A percentile compares a stretch with the other conserved stretches of the same genome.
Conservation (phyloP, 176 grass and related monocot genomes). For the Ananas comosus region DNA sequence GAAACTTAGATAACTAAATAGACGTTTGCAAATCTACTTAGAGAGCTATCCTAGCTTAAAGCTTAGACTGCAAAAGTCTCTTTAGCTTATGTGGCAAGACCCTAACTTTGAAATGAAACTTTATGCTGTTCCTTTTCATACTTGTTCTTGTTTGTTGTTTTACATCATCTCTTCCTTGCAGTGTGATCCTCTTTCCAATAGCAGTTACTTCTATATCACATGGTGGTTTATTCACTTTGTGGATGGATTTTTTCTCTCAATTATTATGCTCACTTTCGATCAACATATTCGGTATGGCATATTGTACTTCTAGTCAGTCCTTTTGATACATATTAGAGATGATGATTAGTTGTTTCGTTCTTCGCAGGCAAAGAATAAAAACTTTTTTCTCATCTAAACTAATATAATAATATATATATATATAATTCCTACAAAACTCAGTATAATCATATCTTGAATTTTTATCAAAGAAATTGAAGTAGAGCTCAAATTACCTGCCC, state of each 20-base stretch:
- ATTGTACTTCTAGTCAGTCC: neutral
- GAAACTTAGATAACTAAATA: neutral
- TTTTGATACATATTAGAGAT: neutral
- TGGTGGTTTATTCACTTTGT: constrained; percentile 86
- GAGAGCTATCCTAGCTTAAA: neutral
- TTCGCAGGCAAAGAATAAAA: neutral
- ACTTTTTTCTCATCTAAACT: no score
- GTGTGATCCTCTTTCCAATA: constrained; percentile 75
- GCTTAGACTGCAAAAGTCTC: no score
- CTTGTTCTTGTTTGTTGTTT: neutral
- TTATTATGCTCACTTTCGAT: constrained; percentile 66
- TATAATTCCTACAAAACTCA: neutral
- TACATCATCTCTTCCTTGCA: constrained; percentile 16
- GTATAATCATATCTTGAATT: neutral
- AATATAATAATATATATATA: no score
- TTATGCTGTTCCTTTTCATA: neutral
- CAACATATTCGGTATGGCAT: constrained; percentile 59
- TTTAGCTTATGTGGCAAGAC: no score
- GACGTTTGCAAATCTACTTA: neutral
- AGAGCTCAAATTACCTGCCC: neutral
- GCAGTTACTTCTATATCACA: constrained; percentile 79
- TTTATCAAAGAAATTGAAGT: neutral
- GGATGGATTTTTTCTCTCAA: constrained; percentile 75
- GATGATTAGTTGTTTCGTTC: neutral
- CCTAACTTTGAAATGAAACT: neutral